Conservation (phyloP, 768 basidiomycete species). For the Serendipita indica region DNA sequence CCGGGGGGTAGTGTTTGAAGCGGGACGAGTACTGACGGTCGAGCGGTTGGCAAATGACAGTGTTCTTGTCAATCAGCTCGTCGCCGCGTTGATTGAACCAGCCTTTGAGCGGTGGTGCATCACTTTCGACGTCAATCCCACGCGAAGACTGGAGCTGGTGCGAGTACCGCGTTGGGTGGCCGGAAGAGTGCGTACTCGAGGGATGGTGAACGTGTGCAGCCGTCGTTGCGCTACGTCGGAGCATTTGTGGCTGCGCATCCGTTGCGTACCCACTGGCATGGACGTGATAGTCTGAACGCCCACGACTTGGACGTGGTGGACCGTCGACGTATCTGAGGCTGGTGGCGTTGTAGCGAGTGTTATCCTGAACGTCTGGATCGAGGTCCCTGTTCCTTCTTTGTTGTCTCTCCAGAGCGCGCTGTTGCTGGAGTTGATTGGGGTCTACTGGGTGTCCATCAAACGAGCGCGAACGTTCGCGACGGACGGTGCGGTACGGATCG, state of each 20-base stretch:
- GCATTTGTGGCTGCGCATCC: background rate
- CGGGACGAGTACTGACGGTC: background rate
- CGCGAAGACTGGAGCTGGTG: background rate
- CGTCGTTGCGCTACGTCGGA: background rate
- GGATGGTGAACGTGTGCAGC: background rate
- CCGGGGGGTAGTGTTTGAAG: background rate
- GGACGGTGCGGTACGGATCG: background rate
- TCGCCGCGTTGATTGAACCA: constrained; percentile 7
- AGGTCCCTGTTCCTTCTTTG: background rate
- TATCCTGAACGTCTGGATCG: background rate
- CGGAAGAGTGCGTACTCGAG: background rate
- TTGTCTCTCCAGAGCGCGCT: background rate
- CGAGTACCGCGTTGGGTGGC: background rate
- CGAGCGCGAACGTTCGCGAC: background rate
- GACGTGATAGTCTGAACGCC: background rate
- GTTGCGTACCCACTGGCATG: background rate
- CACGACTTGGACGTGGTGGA: background rate
- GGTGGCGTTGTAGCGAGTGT: background rate
- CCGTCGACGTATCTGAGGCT: background rate
- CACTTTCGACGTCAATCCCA: no score
- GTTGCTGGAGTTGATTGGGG: background rate
- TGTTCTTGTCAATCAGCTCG: background rate
- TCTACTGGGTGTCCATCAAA: no score
- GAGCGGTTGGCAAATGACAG: background rate
- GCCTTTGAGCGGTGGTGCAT: background rate